Evolutionary conservation across 2,329 filamentous ascomycete species (phyloP).

Genomic region (Phaeosphaeria sp.): DNA sequence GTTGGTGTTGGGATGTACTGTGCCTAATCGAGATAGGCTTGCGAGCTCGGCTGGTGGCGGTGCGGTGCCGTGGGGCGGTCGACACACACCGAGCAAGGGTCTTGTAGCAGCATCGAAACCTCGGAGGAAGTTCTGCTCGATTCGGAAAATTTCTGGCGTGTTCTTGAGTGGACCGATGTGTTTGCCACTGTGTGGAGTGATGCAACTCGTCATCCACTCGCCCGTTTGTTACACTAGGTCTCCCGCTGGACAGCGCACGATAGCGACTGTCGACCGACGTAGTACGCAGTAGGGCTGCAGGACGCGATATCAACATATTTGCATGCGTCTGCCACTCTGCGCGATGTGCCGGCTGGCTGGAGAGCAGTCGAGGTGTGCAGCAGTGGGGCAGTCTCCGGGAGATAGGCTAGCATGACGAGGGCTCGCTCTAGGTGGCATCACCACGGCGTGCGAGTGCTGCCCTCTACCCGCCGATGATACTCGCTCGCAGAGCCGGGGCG

Average conservation of each 20-base stretch:
- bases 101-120: slow-evolving; percentile 6
- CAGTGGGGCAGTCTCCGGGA: not conserved
- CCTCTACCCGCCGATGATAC: slow-evolving; percentile 4
- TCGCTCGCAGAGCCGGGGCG: slow-evolving; percentile 3
- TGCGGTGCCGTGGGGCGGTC: slow-evolving; percentile 6
- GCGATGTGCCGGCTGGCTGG: slow-evolving; percentile 2
- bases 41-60: slow-evolving; percentile 12
- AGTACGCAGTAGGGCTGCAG: slow-evolving; percentile 24
- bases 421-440: slow-evolving; percentile 24
- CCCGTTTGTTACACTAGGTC: too few relatives aligned
- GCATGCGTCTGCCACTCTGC: not conserved
- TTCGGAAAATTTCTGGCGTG: not conserved
- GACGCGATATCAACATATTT: slow-evolving; percentile 22
- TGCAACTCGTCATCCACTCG: not conserved
- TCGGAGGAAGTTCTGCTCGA: slow-evolving; percentile 6
- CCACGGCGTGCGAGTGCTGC: slow-evolving; percentile 27
- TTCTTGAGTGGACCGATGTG: slow-evolving; percentile 2
- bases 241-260: not conserved
- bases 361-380: not conserved
- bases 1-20: slow-evolving; percentile 29
- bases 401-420: slow-evolving; percentile 25
- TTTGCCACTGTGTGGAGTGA: slow-evolving; percentile 12
- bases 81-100: not conserved
- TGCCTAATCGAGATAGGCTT: slow-evolving; percentile 24
- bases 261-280: slow-evolving; percentile 10